Evolutionary conservation across 331 rosid genomes (phyloP), one percentile per base, ranked within the genome.

Genomic region (Malus hybrid): DNA sequence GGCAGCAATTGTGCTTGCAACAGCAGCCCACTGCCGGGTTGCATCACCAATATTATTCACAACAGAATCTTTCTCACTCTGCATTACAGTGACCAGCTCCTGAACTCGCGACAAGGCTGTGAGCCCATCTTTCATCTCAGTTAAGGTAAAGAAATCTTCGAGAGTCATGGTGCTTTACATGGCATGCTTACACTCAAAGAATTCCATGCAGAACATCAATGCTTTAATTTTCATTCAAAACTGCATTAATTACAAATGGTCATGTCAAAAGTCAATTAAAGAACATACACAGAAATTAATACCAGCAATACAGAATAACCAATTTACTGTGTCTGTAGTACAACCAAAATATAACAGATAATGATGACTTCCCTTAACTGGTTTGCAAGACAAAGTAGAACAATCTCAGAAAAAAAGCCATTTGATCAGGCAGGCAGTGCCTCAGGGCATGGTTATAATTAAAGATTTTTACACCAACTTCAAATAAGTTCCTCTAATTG

Each of bases 101-200:
- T 88, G 88, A 78, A 92, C 98, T 77, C 99, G 88, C 68, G 90
- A 89, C 34, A 84, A 93, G 77, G 88, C 90, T 42, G 97, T 92
- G 82, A 95, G 97, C 87, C 99, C 99, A 88, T 90, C 96, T 84
- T 89, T 95, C 88, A 95, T 95, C 90, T 95, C 98, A 18, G 96
- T 89, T 94, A 95, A 87, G 70, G 99, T 95, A 82, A 95, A 95
- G 81, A 95, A 95, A 79, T 95, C 99, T 84, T 92, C 99, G 4
- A 95, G 99, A 65, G 97, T 89, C 99, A 95, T 92, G 82, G 48
- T 89, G 93, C 87, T 81, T 89, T 88, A 90, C 86, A 89, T 75
- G 82, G 79, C 83, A 80, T 82, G 86, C 76, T 85, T 83, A 81
- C 75, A 34, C 72, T 79, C 81, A 77, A 83, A 80, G 77, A 66